Conservation (phyloP, 2,329 filamentous ascomycete genomes). For the Capronia epimyces region DNA sequence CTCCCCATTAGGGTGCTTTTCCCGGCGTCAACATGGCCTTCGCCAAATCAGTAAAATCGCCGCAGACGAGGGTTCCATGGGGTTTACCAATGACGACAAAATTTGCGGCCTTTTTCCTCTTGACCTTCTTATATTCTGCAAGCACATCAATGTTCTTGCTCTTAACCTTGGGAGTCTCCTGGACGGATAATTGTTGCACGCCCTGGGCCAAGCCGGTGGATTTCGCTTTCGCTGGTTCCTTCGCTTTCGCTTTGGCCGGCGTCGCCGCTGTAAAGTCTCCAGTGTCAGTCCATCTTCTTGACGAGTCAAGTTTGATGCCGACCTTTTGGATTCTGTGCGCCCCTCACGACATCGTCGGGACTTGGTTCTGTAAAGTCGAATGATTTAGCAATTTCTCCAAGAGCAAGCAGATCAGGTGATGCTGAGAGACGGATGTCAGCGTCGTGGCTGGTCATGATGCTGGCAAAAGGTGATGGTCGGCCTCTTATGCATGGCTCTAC, state of each 20-base stretch:
- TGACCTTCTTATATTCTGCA: constrained; percentile 69
- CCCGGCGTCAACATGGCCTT: constrained; percentile 92
- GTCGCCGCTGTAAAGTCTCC: constrained; percentile 27
- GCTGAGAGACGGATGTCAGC: not conserved
- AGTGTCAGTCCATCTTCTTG: constrained; percentile 34
- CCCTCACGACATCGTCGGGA: constrained; percentile 82
- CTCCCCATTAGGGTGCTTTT: constrained; percentile 98
- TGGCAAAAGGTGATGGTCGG: constrained; percentile 25
- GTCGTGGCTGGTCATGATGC: constrained; percentile 24
- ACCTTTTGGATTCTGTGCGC: constrained; percentile 80
- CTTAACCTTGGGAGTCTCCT: constrained; percentile 51
- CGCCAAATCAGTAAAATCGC: constrained; percentile 17
- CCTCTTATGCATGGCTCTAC: constrained; percentile 17
- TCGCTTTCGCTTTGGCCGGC: constrained; percentile 39
- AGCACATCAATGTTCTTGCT: constrained; percentile 81
- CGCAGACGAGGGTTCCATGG: constrained; percentile 6
- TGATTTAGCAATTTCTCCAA: constrained; percentile 32
- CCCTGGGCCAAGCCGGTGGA: constrained; percentile 39
- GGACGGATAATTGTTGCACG: constrained; percentile 46
- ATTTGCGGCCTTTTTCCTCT: constrained; percentile 73
- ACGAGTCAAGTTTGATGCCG: constrained; percentile 30
- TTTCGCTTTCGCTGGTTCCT: constrained; percentile 28
- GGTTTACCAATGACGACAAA: constrained; percentile 83
- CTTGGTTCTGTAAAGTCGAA: constrained; percentile 75
- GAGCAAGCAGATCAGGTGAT: constrained; percentile 8